A percentile compares a stretch with the other conserved stretches of the same genome.
Conservation (phyloP, 805 yeast genomes). For the Vanderwaltozyma verrucispora region DNA sequence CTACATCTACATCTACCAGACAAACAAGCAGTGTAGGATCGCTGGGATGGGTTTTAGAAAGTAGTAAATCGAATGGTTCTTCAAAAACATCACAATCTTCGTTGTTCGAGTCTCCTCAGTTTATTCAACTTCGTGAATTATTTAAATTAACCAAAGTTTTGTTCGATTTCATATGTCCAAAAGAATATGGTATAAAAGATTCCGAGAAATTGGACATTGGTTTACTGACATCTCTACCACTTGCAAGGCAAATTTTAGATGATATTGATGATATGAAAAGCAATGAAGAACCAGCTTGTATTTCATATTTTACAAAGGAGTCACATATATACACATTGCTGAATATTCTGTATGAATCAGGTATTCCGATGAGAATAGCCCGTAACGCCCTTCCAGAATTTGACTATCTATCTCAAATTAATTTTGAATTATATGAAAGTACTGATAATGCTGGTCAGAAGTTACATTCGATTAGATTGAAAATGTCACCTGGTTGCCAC, state of each 20-base stretch:
- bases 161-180: constrained; percentile 97
- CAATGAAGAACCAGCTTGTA: constrained; percentile 71
- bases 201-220: constrained; percentile 95
- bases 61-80: constrained; percentile 21
- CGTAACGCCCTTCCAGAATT: constrained; percentile 93
- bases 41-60: constrained; percentile 60
- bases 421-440: constrained; percentile 83
- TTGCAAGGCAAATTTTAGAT: constrained; percentile 74
- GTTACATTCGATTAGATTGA: constrained; percentile 80
- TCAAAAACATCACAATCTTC: constrained; percentile 26
- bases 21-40: constrained; percentile 43
- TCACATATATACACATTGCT: constrained; percentile 90
- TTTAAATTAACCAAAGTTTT: constrained; percentile 84
- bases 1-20: constrained; percentile 7
- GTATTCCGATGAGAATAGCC: constrained; percentile 89
- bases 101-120: constrained; percentile 71
- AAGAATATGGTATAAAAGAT: constrained; percentile 95
- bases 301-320: constrained; percentile 91
- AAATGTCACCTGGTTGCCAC: constrained; percentile 97
- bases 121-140: constrained; percentile 72
- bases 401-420: constrained; percentile 89
- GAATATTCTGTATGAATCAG: constrained; percentile 84
- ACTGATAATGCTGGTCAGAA: constrained; percentile 61
- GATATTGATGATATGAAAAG: constrained; percentile 75
- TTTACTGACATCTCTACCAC: constrained; percentile 81